Conservation (phyloP, 306 rosid species). For the Crotalaria pallida region DNA sequence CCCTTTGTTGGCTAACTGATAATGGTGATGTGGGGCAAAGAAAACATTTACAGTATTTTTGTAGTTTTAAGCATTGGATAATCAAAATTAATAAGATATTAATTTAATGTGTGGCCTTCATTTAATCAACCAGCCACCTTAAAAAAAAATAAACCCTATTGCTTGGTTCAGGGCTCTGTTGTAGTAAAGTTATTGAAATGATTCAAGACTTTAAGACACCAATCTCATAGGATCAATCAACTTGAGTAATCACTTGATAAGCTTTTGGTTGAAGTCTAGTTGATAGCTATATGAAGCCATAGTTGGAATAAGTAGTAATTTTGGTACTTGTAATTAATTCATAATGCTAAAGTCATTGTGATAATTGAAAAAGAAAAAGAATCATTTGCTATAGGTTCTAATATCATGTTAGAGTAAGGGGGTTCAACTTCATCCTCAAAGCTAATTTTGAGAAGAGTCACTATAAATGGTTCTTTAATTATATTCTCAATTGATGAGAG, state of each 20-base stretch:
- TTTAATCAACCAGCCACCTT: background rate
- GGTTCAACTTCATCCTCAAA: too few relatives aligned
- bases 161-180: background rate
- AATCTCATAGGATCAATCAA: background rate
- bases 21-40: conserved; percentile 12
- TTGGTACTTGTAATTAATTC: background rate
- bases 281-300: background rate
- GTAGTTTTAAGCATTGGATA: background rate
- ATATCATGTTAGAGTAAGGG: too few relatives aligned
- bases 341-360: background rate
- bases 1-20: conserved; percentile 22
- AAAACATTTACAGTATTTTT: conserved; percentile 11
- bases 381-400: too few relatives aligned
- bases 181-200: background rate
- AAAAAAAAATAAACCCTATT: background rate
- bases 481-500: too few relatives aligned
- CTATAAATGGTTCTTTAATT: too few relatives aligned
- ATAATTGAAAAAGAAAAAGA: background rate
- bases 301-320: background rate
- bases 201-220: conserved; percentile 3
- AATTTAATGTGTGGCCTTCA: background rate
- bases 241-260: background rate
- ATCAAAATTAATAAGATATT: background rate
- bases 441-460: too few relatives aligned
- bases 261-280: background rate